Percentiles rank a stretch among this genome's conserved stretches.
Conservation (phyloP, 2,329 filamentous ascomycete species). For the Drechmeria coniospora region DNA sequence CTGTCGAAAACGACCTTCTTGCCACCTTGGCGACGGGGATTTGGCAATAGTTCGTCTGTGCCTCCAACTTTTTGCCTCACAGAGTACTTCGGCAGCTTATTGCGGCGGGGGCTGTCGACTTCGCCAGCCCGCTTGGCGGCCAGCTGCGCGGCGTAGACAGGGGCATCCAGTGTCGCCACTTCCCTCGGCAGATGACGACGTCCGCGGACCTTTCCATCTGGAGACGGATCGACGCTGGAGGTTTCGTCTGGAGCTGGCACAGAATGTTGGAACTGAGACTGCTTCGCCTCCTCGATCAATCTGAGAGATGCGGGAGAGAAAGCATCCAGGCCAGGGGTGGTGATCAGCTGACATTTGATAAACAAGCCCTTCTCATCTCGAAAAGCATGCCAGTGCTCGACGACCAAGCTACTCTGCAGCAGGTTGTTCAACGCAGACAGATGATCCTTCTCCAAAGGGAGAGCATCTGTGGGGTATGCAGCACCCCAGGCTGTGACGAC, state of each 20-base stretch:
- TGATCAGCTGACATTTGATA: slow-evolving; percentile 27
- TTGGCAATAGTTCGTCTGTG: background rate
- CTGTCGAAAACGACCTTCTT: background rate
- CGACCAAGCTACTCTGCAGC: slow-evolving; percentile 16
- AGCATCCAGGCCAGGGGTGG: slow-evolving; percentile 25
- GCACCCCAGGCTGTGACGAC: slow-evolving; percentile 28
- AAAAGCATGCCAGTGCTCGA: slow-evolving; percentile 29
- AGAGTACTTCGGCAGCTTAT: slow-evolving; percentile 5
- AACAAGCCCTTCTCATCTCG: slow-evolving; percentile 24
- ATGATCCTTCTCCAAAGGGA: slow-evolving; percentile 24
- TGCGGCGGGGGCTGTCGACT: slow-evolving; percentile 7
- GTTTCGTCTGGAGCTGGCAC: slow-evolving; percentile 7
- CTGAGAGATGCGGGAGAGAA: slow-evolving; percentile 24
- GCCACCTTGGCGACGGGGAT: background rate
- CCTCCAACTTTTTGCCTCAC: slow-evolving; percentile 1
- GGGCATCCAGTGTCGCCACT: slow-evolving; percentile 33
- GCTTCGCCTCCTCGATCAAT: slow-evolving; percentile 31
- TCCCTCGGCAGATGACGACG: slow-evolving; percentile 24
- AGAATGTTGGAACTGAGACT: slow-evolving; percentile 23
- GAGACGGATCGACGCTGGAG: background rate
- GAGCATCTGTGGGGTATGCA: slow-evolving; percentile 21
- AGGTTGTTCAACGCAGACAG: slow-evolving; percentile 23
- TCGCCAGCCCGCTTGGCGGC: slow-evolving; percentile 16
- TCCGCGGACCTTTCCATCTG: slow-evolving; percentile 11
- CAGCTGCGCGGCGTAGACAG: slow-evolving; percentile 29